These are phyloP conservation scores for Pythium sp. DNA, from an alignment of 352 stramenopile species.

Conservation along the genomic window DNA sequence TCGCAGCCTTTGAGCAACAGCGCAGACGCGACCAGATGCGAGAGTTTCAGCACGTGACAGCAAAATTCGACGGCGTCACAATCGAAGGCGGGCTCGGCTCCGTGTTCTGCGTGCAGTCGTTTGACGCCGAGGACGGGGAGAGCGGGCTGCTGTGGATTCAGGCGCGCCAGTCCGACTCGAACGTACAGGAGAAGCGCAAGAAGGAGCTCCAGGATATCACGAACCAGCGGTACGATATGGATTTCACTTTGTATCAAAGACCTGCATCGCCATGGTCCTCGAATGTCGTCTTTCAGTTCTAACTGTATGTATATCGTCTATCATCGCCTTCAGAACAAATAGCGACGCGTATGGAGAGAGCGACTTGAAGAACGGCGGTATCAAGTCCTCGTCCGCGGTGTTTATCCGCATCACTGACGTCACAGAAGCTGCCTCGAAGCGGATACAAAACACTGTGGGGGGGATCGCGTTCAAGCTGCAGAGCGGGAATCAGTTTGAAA, in stretches of 20 bases:
- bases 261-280: not conserved
- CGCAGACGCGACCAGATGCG: conserved; percentile 10
- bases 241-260: not conserved
- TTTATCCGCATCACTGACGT: conserved; percentile 25
- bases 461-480: conserved; percentile 39
- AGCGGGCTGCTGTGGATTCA: conserved; percentile 61
- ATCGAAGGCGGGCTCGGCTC: conserved; percentile 52
- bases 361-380: not conserved
- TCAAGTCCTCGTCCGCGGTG: conserved; percentile 14
- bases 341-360: not conserved
- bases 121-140: conserved; percentile 8
- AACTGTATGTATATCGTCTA: not conserved
- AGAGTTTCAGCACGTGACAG: conserved; percentile 47
- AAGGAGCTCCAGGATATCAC: conserved; percentile 62
- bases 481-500: conserved; percentile 36
- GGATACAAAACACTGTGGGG: conserved; percentile 40
- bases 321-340: not conserved
- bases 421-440: conserved; percentile 22
- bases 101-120: conserved; percentile 21
- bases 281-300: not conserved
- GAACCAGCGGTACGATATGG: conserved; percentile 22
- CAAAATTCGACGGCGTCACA: conserved; percentile 45
- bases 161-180: conserved; percentile 42
- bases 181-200: conserved; percentile 45
- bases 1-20: conserved; percentile 39